Evolutionary conservation across 1,284 basidiomycete species (phyloP).

Genomic region (Malassezia pachydermatis): DNA sequence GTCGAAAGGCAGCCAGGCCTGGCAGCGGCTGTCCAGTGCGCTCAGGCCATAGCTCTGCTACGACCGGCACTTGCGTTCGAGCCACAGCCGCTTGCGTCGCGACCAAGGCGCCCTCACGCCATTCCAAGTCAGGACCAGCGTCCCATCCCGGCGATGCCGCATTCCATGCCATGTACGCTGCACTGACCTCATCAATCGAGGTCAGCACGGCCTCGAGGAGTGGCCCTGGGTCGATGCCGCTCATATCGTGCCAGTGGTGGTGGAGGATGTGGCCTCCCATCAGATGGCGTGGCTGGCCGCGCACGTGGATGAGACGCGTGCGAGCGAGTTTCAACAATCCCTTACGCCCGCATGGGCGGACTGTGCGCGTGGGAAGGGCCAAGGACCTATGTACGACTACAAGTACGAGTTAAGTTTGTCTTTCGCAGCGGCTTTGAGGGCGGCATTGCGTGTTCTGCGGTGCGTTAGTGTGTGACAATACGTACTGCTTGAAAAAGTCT

Average conservation of each 20-base stretch:
- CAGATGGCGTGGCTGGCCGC: too few species aligned
- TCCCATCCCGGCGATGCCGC: conserved; percentile 3
- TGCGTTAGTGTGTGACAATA: background rate
- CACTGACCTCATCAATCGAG: conserved; percentile 9
- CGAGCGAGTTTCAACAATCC: too few species aligned
- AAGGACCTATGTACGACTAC: background rate
- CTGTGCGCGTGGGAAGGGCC: too few species aligned
- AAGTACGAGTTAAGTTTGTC: conserved; percentile 28
- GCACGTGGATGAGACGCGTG: too few species aligned
- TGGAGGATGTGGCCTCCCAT: background rate
- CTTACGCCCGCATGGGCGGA: too few species aligned
- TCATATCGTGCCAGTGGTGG: background rate
- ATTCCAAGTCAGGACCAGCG: conserved; percentile 3
- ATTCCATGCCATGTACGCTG: conserved; percentile 9
- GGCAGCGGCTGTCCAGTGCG: conserved; percentile 1
- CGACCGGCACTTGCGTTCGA: background rate
- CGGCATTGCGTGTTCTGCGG: conserved; percentile 29
- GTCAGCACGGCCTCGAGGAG: conserved; percentile 2
- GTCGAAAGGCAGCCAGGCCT: conserved; percentile 4
- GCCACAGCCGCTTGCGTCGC: background rate
- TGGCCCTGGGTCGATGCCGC: background rate
- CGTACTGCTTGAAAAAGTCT: conserved; percentile 28
- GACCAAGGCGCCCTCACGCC: background rate
- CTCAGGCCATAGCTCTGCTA: background rate
- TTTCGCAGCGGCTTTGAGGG: conserved; percentile 32